phyloP scores from a whole-genome alignment of 306 rosid species.

The Herpetospermum pedunculosum region DNA sequence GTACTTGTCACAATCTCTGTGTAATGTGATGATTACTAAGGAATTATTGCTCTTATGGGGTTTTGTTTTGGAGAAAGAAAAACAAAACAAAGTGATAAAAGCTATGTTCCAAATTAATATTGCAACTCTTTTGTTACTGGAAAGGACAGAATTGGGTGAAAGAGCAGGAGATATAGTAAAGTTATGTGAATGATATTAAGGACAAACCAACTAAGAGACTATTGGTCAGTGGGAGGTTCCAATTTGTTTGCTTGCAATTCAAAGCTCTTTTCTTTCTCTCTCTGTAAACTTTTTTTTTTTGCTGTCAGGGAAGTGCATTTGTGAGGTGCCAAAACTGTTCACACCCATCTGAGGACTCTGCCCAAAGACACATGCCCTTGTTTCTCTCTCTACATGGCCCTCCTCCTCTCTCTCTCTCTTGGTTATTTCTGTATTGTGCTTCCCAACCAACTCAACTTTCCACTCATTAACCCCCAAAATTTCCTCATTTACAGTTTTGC shows the following conservation, averaged over 20 bases:
- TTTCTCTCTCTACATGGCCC: background rate
- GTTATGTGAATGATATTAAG: constrained; percentile 9
- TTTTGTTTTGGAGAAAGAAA: background rate
- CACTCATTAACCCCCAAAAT: constrained; percentile 31
- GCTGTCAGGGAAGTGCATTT: constrained; percentile 10
- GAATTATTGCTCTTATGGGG: background rate
- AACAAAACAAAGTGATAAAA: background rate
- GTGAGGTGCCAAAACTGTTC: constrained; percentile 3
- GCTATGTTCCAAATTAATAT: background rate
- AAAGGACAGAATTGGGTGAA: background rate
- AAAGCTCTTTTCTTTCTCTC: constrained; percentile 31
- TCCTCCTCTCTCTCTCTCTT: background rate
- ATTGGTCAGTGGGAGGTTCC: constrained; percentile 41
- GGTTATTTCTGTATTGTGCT: constrained; percentile 19
- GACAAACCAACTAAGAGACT: constrained; percentile 30
- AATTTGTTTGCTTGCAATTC: constrained; percentile 52
- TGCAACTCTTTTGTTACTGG: background rate
- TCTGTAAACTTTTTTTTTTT: background rate
- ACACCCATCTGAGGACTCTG: constrained; percentile 9
- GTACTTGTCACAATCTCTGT: background rate
- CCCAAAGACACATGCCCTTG: background rate
- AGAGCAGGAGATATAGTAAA: background rate
- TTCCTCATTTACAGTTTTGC: constrained; percentile 20
- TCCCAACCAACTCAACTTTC: constrained; percentile 42
- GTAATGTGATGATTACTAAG: background rate